Evolutionary conservation across 192 early-diverging fungal genomes (phyloP).

Genomic region (Entomortierella parvispora): DNA sequence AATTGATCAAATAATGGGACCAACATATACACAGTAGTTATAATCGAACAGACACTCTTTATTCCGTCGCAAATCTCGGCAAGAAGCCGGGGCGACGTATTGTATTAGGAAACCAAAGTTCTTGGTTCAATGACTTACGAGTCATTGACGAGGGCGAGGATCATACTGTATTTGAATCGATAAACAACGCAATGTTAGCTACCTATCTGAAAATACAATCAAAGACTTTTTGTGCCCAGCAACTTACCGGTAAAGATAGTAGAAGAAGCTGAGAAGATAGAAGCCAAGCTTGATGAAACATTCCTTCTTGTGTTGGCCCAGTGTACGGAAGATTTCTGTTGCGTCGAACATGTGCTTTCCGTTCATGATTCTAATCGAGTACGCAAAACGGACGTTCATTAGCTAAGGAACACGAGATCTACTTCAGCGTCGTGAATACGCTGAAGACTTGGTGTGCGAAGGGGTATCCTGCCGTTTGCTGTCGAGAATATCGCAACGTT

Average conservation of each 20-base stretch:
- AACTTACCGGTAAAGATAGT: constrained; percentile 80
- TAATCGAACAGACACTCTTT: background rate
- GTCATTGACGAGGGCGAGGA: constrained; percentile 47
- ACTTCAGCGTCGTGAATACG: background rate
- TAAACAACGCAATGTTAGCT: background rate
- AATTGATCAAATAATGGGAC: constrained; percentile 50
- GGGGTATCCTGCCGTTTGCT: too few relatives aligned
- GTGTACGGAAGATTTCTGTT: constrained; percentile 97
- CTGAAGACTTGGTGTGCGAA: too few relatives aligned
- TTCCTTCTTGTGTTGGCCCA: constrained; percentile 94
- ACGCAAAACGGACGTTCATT: background rate
- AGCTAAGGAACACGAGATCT: background rate
- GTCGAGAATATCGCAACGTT: too few relatives aligned
- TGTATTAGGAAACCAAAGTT: too few relatives aligned
- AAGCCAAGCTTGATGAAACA: constrained; percentile 97
- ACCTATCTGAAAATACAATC: background rate
- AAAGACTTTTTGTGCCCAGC: background rate
- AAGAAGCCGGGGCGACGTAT: background rate
- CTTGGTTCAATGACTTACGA: too few relatives aligned
- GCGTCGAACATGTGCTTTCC: constrained; percentile 96
- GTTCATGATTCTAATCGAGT: constrained; percentile 74
- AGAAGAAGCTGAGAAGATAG: constrained; percentile 96
- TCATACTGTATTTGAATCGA: constrained; percentile 27
- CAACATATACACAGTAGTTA: too few relatives aligned
- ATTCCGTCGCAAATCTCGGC: background rate